Base-by-base conservation (phyloP, 306 rosid genomes). In the Canavalia gladiata region DNA sequence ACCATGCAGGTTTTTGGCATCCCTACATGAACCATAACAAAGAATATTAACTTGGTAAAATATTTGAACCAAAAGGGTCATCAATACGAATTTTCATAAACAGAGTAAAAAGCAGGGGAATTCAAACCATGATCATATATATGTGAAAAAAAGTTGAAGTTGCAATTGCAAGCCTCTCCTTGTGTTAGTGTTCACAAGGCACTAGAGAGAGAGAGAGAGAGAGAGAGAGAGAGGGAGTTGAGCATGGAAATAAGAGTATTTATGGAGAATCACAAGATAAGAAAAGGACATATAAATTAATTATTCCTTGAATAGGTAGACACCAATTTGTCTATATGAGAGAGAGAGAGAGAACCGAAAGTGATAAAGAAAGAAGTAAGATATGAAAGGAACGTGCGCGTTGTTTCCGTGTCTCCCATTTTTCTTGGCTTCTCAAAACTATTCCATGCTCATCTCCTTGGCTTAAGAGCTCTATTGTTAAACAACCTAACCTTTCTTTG, bases 261-360 rank as follows among this genome's bases (percentile, higher is more conserved):
- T 68, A 68, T 68, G 74, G 74, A 68, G 73, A 29, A 68, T 68
- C 74, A 45, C 56, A 68, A 68, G 72, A 42, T 49, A 50, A 49
- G 65, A 54, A 72, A 51, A 72, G 3, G 51, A 52, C 64, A 51
- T 64, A 51, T 8, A 72, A 34, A 72, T 72, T 72, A 35, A 72
- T 72, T 37, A 59, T 72, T 72, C 65, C 51, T 72, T 39, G 77
- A 72, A 72, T 33, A n/a, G 77, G 65, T 72, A 72, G 77, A 54
- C 60, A 25, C 77, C 77, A 72, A 2, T 72, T 52, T 72, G 65
- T 72, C 77, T 8, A 72, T 7, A 12, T 18, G 77, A 47, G 5
- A 72, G 34, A 8, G 30, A 5, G 60, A 31, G 58, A 69, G 43
- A 42, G 2, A 67, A 29, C 10, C 28, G 4, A 45, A 30, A 71